Conservation (phyloP, 202 grass and related monocot genomes). For the Zizania palustris region DNA sequence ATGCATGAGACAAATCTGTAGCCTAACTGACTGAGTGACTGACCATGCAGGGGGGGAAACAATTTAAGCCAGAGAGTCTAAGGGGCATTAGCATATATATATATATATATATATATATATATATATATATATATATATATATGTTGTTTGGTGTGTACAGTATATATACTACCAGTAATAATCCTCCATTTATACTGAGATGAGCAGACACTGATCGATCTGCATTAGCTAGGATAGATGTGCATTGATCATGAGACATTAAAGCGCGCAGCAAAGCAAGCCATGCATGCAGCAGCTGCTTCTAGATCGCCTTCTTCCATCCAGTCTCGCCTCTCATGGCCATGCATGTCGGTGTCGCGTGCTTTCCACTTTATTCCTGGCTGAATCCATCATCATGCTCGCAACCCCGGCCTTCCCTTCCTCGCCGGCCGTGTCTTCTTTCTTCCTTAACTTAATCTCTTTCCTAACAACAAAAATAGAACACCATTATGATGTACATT, state of each 20-base stretch:
- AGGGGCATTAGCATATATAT: neutral
- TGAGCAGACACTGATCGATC: slow-evolving; percentile 54
- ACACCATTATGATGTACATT: slow-evolving; percentile 22
- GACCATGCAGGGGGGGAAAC: slow-evolving; percentile 6
- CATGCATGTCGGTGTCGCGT: slow-evolving; percentile 54
- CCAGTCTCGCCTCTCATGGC: slow-evolving; percentile 33
- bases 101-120: too few relatives aligned
- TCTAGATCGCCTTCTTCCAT: slow-evolving; percentile 19
- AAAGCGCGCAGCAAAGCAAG: slow-evolving; percentile 50
- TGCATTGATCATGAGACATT: slow-evolving; percentile 54
- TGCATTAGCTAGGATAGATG: slow-evolving; percentile 41
- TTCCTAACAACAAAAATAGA: slow-evolving; percentile 34
- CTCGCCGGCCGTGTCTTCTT: slow-evolving; percentile 34
- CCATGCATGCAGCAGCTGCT: slow-evolving; percentile 1
- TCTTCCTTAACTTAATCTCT: slow-evolving; percentile 35
- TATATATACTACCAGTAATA: neutral
- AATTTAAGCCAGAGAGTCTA: neutral
- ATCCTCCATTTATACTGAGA: slow-evolving; percentile 9
- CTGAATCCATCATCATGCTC: slow-evolving; percentile 67
- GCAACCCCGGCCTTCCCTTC: slow-evolving; percentile 38
- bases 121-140: too few relatives aligned
- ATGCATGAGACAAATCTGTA: slow-evolving; percentile 47
- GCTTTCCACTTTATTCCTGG: slow-evolving; percentile 78
- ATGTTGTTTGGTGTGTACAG: neutral
- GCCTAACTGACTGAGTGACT: slow-evolving; percentile 21